Conservation (phyloP, 2,329 filamentous ascomycete species). For the Trichoderma arundinaceum region DNA sequence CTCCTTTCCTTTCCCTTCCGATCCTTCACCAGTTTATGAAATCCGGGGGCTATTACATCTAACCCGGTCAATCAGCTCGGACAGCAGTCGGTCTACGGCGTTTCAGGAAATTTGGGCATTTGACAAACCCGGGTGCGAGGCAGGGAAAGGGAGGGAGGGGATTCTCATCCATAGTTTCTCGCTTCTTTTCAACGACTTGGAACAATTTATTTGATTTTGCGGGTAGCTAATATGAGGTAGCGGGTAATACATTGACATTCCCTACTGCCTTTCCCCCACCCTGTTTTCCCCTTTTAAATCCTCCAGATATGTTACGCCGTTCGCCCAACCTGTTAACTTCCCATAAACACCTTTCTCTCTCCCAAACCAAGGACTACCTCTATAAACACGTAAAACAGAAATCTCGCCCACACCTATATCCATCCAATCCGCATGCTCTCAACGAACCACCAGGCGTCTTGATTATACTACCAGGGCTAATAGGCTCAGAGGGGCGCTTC, state of each 20-base stretch:
- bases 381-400: constrained; percentile 65
- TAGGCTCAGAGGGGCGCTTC: constrained; percentile 34
- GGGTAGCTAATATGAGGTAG: constrained; percentile 39
- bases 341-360: not conserved
- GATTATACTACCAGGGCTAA: constrained; percentile 40
- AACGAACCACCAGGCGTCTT: constrained; percentile 58
- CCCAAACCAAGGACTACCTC: not conserved
- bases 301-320: constrained; percentile 4
- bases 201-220: constrained; percentile 28
- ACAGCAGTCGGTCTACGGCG: constrained; percentile 27
- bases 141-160: constrained; percentile 7
- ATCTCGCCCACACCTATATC: constrained; percentile 60
- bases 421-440: constrained; percentile 60
- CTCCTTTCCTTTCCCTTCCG: not conserved
- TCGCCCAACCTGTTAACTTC: not conserved
- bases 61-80: constrained; percentile 19
- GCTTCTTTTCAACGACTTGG: constrained; percentile 22
- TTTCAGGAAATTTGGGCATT: constrained; percentile 31
- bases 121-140: constrained; percentile 24
- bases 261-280: constrained; percentile 7
- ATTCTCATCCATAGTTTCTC: constrained; percentile 16
- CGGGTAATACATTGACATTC: constrained; percentile 37
- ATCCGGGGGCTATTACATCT: not conserved
- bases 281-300: not conserved
- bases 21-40: constrained; percentile 21